These are phyloP conservation scores for Microbotryomycetes sp. DNA, from an alignment of 1,284 basidiomycete species.

Conservation along the genomic window DNA sequence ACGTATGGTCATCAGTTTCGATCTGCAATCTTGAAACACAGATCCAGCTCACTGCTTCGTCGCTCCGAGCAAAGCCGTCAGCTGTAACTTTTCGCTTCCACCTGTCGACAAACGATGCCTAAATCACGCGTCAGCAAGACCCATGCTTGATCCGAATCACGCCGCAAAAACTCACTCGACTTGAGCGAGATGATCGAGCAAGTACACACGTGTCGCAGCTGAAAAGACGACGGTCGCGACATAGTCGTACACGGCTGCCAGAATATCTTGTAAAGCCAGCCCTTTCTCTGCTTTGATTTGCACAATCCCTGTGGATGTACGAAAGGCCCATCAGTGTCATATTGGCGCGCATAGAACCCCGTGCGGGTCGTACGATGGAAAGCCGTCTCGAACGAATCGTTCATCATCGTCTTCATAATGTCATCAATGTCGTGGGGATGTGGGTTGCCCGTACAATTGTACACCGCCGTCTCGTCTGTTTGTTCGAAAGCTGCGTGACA, in stretches of 20 bases:
- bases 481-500: conserved; percentile 92
- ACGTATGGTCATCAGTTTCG: too few species aligned
- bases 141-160: neutral
- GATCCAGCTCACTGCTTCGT: conserved; percentile 64
- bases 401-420: conserved; percentile 91
- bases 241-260: conserved; percentile 89
- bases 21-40: too few species aligned
- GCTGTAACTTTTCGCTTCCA: conserved; percentile 87
- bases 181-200: conserved; percentile 81
- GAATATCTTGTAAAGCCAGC: conserved; percentile 87
- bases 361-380: conserved; percentile 60
- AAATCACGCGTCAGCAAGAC: neutral
- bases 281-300: conserved; percentile 84
- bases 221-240: conserved; percentile 79
- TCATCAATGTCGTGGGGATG: conserved; percentile 89
- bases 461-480: conserved; percentile 83
- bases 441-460: conserved; percentile 93
- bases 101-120: conserved; percentile 90
- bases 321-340: conserved; percentile 1
- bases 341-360: too few species aligned
- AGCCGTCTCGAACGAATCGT: conserved; percentile 89
- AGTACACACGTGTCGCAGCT: conserved; percentile 74
- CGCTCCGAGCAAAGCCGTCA: conserved; percentile 82
- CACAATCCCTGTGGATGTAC: conserved; percentile 59
- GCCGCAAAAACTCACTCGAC: conserved; percentile 63